Percentiles rank a stretch among this genome's conserved stretches.
Evolutionary conservation across 2,329 filamentous ascomycete genomes (phyloP).

Genomic region (Arthrinium puccinioides): DNA sequence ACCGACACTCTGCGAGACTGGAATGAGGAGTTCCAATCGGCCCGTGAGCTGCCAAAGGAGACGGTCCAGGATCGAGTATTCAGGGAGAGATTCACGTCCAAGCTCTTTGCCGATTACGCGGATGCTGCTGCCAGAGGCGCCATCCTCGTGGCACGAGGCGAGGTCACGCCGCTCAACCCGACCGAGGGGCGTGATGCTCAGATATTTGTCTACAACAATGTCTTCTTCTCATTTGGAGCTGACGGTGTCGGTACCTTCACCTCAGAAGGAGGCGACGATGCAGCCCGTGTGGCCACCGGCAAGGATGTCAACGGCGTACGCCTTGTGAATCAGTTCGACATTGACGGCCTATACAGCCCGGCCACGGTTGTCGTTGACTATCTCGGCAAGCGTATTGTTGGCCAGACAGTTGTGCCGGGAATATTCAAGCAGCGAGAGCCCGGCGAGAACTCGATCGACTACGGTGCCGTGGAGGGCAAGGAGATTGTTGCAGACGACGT

Average conservation of each 20-base stretch:
- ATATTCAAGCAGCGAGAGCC: conserved; percentile 99
- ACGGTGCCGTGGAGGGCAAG: conserved; percentile 95
- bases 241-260: conserved; percentile 97
- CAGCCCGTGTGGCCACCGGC: conserved; percentile 87
- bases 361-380: conserved; percentile 97
- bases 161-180: conserved; percentile 89
- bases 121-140: conserved; percentile 90
- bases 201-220: conserved; percentile 99
- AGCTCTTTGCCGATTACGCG: conserved; percentile 96
- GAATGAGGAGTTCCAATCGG: conserved; percentile 99
- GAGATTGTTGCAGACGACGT: conserved; percentile 89
- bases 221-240: conserved; percentile 97
- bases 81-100: conserved; percentile 85
- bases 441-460: conserved; percentile 97
- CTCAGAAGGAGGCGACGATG: conserved; percentile 92
- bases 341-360: conserved; percentile 87
- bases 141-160: conserved; percentile 83
- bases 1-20: conserved; percentile 92
- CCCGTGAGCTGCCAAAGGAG: conserved; percentile 87
- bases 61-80: conserved; percentile 94
- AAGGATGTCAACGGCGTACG: conserved; percentile 95
- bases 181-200: conserved; percentile 89
- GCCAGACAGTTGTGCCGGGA: conserved; percentile 94
- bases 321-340: conserved; percentile 94
- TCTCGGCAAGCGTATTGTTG: conserved; percentile 92